Evolutionary conservation across 2,329 filamentous ascomycete genomes (phyloP).

Genomic region (Chaetoscypha palmicola): DNA sequence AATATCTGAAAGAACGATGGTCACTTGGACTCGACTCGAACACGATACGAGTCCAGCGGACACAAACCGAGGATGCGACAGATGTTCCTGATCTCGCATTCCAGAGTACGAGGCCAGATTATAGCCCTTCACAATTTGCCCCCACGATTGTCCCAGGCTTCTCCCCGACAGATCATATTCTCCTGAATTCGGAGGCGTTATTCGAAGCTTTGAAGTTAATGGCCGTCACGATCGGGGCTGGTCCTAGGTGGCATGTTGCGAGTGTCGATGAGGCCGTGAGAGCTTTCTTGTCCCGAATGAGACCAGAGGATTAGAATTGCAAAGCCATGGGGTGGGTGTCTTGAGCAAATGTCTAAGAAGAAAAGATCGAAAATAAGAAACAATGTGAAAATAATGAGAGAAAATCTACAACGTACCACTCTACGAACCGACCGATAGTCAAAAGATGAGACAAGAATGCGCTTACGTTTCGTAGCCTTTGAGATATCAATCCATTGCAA

Average conservation of each 20-base stretch:
- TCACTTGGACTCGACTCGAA: constrained; percentile 11
- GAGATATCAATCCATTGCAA: no score
- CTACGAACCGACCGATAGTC: no score
- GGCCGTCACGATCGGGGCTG: constrained; percentile 13
- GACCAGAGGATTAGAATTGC: not conserved
- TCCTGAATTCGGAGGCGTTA: constrained; percentile 8
- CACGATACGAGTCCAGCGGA: constrained; percentile 4
- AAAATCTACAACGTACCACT: no score
- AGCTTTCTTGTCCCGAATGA: constrained; percentile 6
- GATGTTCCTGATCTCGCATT: not conserved
- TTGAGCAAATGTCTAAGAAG: not conserved
- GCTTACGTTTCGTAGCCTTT: no score
- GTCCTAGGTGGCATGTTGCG: constrained; percentile 14
- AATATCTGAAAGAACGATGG: constrained; percentile 13
- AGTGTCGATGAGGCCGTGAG: constrained; percentile 10
- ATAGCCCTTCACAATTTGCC: constrained; percentile 2
- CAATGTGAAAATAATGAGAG: no score
- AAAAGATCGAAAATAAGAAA: no score
- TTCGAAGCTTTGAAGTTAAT: constrained; percentile 9
- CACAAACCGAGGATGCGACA: not conserved
- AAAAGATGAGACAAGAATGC: no score
- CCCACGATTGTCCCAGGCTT: constrained; percentile 16
- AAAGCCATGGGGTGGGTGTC: not conserved
- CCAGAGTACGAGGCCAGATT: not conserved
- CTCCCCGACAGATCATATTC: not conserved